A percentile compares a stretch with the other conserved stretches of the same genome.
Conservation (phyloP, 1,284 basidiomycete genomes). For the Mycena citricolor region DNA sequence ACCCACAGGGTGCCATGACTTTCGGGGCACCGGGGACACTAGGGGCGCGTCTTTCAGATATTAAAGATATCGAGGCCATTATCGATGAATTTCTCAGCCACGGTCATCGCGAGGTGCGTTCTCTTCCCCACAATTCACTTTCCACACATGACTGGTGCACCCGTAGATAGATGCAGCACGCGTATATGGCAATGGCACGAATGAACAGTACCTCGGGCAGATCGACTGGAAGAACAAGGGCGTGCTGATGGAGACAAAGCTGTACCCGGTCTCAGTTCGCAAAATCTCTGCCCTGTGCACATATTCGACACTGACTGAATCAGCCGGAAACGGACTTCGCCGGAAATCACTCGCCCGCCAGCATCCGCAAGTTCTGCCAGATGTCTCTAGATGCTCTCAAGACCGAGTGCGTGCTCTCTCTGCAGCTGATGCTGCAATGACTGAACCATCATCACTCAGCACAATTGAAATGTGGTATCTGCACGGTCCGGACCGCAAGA, state of each 20-base stretch:
- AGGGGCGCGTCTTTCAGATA: constrained; percentile 40
- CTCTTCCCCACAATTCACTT: too few relatives aligned
- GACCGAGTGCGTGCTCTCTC: constrained; percentile 29
- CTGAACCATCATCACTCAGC: not conserved
- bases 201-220: constrained; percentile 38
- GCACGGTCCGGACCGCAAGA: constrained; percentile 42
- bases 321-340: too few relatives aligned
- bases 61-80: constrained; percentile 36
- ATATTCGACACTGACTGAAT: too few relatives aligned
- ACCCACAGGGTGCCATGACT: constrained; percentile 47
- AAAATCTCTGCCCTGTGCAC: too few relatives aligned
- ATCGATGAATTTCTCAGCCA: constrained; percentile 45
- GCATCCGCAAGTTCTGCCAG: constrained; percentile 37
- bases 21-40: constrained; percentile 44
- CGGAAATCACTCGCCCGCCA: constrained; percentile 25
- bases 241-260: constrained; percentile 13
- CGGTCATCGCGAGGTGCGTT: constrained; percentile 41
- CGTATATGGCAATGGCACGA: constrained; percentile 49
- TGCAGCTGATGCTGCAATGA: not conserved
- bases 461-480: constrained; percentile 41
- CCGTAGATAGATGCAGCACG: constrained; percentile 54
- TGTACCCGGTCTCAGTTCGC: constrained; percentile 1
- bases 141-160: not conserved
- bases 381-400: constrained; percentile 39
- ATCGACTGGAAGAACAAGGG: constrained; percentile 16